Evolutionary conservation across 768 basidiomycete species (phyloP), one percentile per base, ranked within the genome.

Genomic region (Termitomyces sp.): DNA sequence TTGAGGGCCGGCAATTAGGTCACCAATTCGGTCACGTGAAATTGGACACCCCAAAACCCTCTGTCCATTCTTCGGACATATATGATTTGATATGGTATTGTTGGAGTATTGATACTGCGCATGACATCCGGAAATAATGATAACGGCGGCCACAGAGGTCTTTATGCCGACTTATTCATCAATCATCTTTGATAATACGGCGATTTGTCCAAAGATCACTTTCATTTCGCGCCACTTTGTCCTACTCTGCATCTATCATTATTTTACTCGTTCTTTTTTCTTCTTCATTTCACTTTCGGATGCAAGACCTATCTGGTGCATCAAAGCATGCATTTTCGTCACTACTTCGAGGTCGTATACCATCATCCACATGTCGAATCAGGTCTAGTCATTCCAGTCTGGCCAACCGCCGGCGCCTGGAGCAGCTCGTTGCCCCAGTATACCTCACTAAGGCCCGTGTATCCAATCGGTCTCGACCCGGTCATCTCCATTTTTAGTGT

Each of bases 1-100:
- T 58, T 66, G 59, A 64, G 63, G 65, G 65, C 63, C 54, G 61
- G 62, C 18, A 24, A 8, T 40, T 24, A 0, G 7, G 11, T 36
- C 35, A 5, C 2, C 1, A 4, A 5, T 14, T 18, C 14, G 14
- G 28, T 44, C 57, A 47, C 52, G 49, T 59, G 50, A 26, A 53
- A 20, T 10, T 28, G 22, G 8, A 24, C 33, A 22, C n/a, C n/a
- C n/a, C n/a, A n/a, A n/a, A n/a, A 13, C 1, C 11, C 10, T 35
- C 35, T 35, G 13, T 35, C 11, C 14, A 22, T 9, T 10, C 3
- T 22, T 45, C 38, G 7, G 13, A 13, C 44, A 20, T 22, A 2
- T 24, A 13, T 44, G 11, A 24, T 13, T 33, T 6, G 5, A 13
- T 22, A 5, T 33, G 48, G 5, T 20, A 26, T 28, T 18, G 18